phyloP scores from a whole-genome alignment of 2,329 filamentous ascomycete species.

The Calonectria pteridis region DNA sequence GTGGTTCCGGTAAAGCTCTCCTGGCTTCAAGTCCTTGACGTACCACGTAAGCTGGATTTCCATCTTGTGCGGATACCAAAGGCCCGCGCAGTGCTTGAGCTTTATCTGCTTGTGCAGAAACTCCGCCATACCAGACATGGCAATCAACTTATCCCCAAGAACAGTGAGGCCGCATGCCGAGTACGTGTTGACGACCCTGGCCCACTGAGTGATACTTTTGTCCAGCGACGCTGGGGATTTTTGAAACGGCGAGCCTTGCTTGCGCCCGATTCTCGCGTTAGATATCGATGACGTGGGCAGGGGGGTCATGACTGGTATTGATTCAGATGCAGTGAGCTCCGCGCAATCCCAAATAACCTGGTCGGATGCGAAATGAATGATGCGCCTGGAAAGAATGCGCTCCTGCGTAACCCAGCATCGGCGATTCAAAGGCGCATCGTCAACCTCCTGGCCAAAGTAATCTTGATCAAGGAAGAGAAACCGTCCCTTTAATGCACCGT shows the following conservation, averaged over 20 bases:
- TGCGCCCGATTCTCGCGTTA: slow-evolving; percentile 8
- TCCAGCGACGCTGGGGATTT: neutral
- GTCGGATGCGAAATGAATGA: slow-evolving; percentile 26
- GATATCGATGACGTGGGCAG: neutral
- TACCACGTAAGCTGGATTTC: slow-evolving; percentile 28
- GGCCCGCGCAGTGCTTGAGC: slow-evolving; percentile 26
- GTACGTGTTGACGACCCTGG: slow-evolving; percentile 25
- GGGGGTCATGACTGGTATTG: neutral
- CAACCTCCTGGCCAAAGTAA: slow-evolving; percentile 18
- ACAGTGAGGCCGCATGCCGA: slow-evolving; percentile 20
- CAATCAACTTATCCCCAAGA: slow-evolving; percentile 23
- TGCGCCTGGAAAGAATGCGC: slow-evolving; percentile 24
- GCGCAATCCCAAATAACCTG: slow-evolving; percentile 32
- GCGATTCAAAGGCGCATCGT: slow-evolving; percentile 18
- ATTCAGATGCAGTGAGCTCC: neutral
- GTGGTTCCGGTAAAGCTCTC: slow-evolving; percentile 7
- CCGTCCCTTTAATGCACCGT: neutral
- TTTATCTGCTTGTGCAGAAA: slow-evolving; percentile 11
- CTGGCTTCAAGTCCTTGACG: neutral
- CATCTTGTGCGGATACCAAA: slow-evolving; percentile 21
- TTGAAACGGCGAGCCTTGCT: neutral
- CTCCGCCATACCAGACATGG: slow-evolving; percentile 25
- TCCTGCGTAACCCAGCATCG: slow-evolving; percentile 31
- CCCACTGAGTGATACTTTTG: slow-evolving; percentile 19
- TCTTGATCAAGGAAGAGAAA: slow-evolving; percentile 12